Base-by-base conservation (phyloP, 306 rosid species). In the Spatholobus suberectus region DNA sequence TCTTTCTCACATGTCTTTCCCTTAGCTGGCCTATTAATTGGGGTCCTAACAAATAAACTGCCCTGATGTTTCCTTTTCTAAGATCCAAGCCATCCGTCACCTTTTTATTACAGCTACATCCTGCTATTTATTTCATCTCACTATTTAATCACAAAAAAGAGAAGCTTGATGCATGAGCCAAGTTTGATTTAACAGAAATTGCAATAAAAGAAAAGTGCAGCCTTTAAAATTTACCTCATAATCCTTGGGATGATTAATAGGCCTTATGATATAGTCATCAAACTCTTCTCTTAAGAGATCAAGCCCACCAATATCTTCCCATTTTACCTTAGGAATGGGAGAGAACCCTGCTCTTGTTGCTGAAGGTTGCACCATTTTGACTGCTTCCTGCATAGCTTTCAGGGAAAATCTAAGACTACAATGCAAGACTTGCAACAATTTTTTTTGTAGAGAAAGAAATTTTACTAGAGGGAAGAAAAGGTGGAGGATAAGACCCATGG, bases 291-390 rank as follows among this genome's bases (percentile, higher is more conserved):
- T 89, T 34, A 94, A 47, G 75, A 34, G 17, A 87, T 90, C 95
- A 73, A 92, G 87, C 82, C 95, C 98, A 8, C 98, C 98, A 84
- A 93, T 91, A 82, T 95, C 92, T 81, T 90, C 97, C 98, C 97
- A 95, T 73, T 91, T 95, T 63, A 86, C 90, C 72, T 87, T 66
- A 38, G 98, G 97, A 85, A 95, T 87, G 40, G 91, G 66, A 47
- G 97, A 89, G 85, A 91, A 95, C 41, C 98, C 98, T 88, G 91
- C 98, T 88, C 97, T 91, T 87, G 77, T 95, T 44, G 88, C 83
- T 24, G 98, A 95, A 67, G n/a, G 98, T 77, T 93, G 97, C 77
- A 93, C 88, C 85, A 82, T 70, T 85, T 87, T 85, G 65, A 87
- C 86, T 29, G 96, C 97, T 82, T 86, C 95, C 98, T 95, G 87